Evolutionary conservation across 768 basidiomycete species (phyloP), one percentile per base, ranked within the genome.

Genomic region (Hortiboletus flavorubellus): DNA sequence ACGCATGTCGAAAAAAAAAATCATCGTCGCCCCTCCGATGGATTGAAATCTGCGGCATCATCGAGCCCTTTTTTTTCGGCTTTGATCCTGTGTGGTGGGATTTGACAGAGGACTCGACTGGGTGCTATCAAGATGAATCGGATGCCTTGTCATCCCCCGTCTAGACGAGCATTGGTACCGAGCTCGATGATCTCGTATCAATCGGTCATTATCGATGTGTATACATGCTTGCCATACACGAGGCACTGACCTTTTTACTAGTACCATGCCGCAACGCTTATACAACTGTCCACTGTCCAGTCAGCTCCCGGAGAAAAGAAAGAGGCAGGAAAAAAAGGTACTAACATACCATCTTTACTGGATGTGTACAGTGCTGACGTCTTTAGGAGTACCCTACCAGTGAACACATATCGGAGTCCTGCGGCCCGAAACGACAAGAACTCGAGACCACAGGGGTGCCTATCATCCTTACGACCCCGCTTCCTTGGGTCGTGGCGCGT

Each of bases 201-300:
- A 37, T 18, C 3, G 6, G 10, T 34, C 30, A 61, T 34, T 38
- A 52, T 62, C 46, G 49, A 38, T 52, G 41, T 35, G 47, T 15
- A 46, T 7, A 18, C 57, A 16, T 30, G 46, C 14, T 48, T 18
- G 16, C 33, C 49, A 43, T 34, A 43, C 50, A 61, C 21, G 31
- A 29, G 43, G 53, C 45, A n/a, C 21, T 15, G 37, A 14, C 38
- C 45, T 39, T 23, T 15, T 44, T 33, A 45, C 38, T 6, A 15
- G 34, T 11, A 39, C 41, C 31, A 40, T 39, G 15, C 12, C 33
- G 8, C 39, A 30, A 59, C 15, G 35, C 26, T 9, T 14, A 31
- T 35, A 21, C 0, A 15, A 18, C 39, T 8, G 44, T 42, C 23
- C 35, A 29, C 18, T 8, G 16, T 23, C 30, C 26, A 33, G 45